Percentiles rank a stretch among this genome's conserved stretches.
phyloP scores from a whole-genome alignment of 2,329 filamentous ascomycete species.

The Talaromyces sp. region DNA sequence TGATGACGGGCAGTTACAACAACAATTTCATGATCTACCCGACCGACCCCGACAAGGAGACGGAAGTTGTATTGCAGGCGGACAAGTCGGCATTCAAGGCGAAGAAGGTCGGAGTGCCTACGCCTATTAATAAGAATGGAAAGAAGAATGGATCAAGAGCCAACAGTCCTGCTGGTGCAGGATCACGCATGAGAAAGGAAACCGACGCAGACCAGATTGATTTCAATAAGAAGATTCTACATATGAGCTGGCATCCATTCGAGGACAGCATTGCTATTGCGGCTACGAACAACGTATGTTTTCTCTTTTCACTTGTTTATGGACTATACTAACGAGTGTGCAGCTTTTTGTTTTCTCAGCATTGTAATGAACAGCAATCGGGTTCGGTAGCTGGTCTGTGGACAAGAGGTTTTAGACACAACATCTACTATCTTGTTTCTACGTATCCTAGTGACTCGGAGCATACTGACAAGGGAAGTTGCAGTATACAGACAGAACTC shows the following conservation, averaged over 20 bases:
- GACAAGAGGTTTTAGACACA: background rate
- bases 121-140: conserved; percentile 84
- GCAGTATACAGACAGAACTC: conserved; percentile 7
- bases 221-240: conserved; percentile 99
- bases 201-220: conserved; percentile 99
- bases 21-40: conserved; percentile 99
- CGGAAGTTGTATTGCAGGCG: conserved; percentile 93
- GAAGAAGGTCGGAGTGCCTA: conserved; percentile 98
- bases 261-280: conserved; percentile 99
- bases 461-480: conserved; percentile 11
- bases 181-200: conserved; percentile 96
- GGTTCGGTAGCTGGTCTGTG: conserved; percentile 7
- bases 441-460: background rate
- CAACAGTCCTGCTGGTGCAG: conserved; percentile 81
- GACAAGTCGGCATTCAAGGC: conserved; percentile 99
- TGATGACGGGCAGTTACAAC: conserved; percentile 99
- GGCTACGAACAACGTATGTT: conserved; percentile 95
- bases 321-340: background rate
- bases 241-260: conserved; percentile 99
- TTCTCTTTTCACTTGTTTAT: background rate
- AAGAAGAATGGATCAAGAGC: conserved; percentile 90
- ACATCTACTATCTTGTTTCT: background rate
- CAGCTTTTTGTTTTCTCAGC: conserved; percentile 78
- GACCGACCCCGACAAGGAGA: conserved; percentile 91
- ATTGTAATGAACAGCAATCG: conserved; percentile 48